These are phyloP conservation scores for Diplodia seriata DNA, from an alignment of 2,329 filamentous ascomycete species.

Conservation along the genomic window DNA sequence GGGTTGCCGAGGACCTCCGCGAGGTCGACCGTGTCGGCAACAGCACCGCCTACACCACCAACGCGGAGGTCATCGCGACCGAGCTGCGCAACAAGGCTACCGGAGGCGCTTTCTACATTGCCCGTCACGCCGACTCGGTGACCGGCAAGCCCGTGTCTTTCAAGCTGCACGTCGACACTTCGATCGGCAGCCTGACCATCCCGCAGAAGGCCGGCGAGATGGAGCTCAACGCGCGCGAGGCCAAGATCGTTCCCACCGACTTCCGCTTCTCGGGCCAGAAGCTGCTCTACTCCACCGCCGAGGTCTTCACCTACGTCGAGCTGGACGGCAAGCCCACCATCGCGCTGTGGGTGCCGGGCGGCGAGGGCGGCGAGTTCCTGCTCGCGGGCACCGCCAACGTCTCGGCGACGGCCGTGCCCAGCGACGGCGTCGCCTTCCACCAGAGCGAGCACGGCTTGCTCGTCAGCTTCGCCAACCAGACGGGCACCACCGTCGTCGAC, in stretches of 20 bases:
- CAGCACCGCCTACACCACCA: slow-evolving; percentile 60
- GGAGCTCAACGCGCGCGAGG: slow-evolving; percentile 65
- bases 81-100: slow-evolving; percentile 66
- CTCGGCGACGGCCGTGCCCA: slow-evolving; percentile 48
- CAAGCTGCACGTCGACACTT: slow-evolving; percentile 63
- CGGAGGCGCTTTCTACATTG: slow-evolving; percentile 65
- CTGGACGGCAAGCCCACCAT: slow-evolving; percentile 47
- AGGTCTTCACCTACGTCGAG: slow-evolving; percentile 55
- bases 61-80: slow-evolving; percentile 59
- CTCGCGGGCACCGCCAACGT: slow-evolving; percentile 48
- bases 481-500: slow-evolving; percentile 44
- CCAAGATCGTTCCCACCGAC: slow-evolving; percentile 68
- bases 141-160: slow-evolving; percentile 61
- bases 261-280: slow-evolving; percentile 62
- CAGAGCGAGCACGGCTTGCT: slow-evolving; percentile 48
- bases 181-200: slow-evolving; percentile 61
- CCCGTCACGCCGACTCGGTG: slow-evolving; percentile 62
- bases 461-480: slow-evolving; percentile 42
- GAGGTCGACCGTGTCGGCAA: slow-evolving; percentile 60
- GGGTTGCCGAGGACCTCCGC: slow-evolving; percentile 63
- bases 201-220: slow-evolving; percentile 59
- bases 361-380: slow-evolving; percentile 52
- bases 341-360: slow-evolving; percentile 49
- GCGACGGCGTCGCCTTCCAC: slow-evolving; percentile 52
- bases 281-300: slow-evolving; percentile 60